phyloP scores from a whole-genome alignment of 108 stramenopile genomes.

The Schizochytrium sp. region DNA sequence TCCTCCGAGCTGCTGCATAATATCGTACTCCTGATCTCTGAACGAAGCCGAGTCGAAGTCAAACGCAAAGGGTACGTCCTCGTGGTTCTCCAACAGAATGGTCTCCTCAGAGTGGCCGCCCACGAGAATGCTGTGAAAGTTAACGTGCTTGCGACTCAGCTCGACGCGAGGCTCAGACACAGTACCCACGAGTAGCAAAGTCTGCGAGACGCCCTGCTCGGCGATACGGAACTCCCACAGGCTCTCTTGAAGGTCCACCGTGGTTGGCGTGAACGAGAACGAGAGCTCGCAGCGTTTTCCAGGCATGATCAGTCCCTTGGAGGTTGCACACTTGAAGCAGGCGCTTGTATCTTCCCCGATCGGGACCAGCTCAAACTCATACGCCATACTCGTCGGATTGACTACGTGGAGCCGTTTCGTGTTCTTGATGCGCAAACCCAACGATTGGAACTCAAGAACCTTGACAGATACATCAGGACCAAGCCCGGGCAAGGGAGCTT shows the following conservation, averaged over 20 bases:
- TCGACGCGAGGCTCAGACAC: slow-evolving; percentile 47
- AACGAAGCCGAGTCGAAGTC: slow-evolving; percentile 41
- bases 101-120: slow-evolving; percentile 33
- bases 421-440: slow-evolving; percentile 47
- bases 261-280: slow-evolving; percentile 53
- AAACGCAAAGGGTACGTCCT: slow-evolving; percentile 48
- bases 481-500: background rate
- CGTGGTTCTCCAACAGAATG: slow-evolving; percentile 43
- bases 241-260: slow-evolving; percentile 36
- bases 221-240: slow-evolving; percentile 47
- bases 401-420: slow-evolving; percentile 44
- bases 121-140: slow-evolving; percentile 45
- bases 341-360: slow-evolving; percentile 32
- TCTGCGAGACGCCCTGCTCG: slow-evolving; percentile 39
- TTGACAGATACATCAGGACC: slow-evolving; percentile 16
- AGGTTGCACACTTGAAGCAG: slow-evolving; percentile 43
- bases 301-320: slow-evolving; percentile 42
- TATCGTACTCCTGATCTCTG: background rate
- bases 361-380: slow-evolving; percentile 53
- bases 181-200: slow-evolving; percentile 43
- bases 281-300: slow-evolving; percentile 55
- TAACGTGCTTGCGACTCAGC: slow-evolving; percentile 36
- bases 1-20: background rate
- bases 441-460: slow-evolving; percentile 41
- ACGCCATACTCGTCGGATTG: slow-evolving; percentile 45